Evolutionary conservation across 345 rosid genomes (phyloP), one percentile per base, ranked within the genome.

Genomic region (Camelina neglecta): DNA sequence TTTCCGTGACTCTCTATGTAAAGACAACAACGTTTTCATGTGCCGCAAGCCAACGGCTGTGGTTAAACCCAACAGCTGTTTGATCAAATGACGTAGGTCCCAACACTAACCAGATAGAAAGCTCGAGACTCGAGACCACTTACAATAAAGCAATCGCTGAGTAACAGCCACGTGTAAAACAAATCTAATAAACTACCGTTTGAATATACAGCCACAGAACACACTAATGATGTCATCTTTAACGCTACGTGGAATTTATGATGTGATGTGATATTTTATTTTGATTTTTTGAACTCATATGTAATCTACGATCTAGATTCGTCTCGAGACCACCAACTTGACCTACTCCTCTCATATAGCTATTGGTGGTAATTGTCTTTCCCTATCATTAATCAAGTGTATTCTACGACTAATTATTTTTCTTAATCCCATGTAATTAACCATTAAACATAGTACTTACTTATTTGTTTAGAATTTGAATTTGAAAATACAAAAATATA

Each of bases 311-410:
- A 67, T 59, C 73, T 75, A 67, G 73, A 67, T 75, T 67, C 68
- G 79, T 75, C 67, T 59, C 79, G 68, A 75, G 61, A 75, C 62
- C 68, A 38, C 26, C 73, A 67, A 75, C 61, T 59, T 74, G 69
- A 21, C 56, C 71, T 26, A 45, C 58, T 45, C 21, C 29, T 26
- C 29, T 26, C 29, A 26, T 0, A 18, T 18, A 18, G 18, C 18
- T 26, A 58, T 49, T 57, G 29, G 4, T 65, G 15, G 7, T 65
- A 18, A 55, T 73, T 63, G 70, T 73, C 42, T 65, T 74, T 47
- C 59, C 41, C 31, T 45, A 57, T 9, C n/a, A 55, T n/a, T 65
- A 56, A 73, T 41, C 21, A 62, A 38, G 11, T 36, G 2, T 36
- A 36, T 36, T 36, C 10, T 36, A 36, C 39, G 39, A 9, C 42